Conservation (phyloP, 2,329 filamentous ascomycete species). For the Escovopsis weberi region DNA sequence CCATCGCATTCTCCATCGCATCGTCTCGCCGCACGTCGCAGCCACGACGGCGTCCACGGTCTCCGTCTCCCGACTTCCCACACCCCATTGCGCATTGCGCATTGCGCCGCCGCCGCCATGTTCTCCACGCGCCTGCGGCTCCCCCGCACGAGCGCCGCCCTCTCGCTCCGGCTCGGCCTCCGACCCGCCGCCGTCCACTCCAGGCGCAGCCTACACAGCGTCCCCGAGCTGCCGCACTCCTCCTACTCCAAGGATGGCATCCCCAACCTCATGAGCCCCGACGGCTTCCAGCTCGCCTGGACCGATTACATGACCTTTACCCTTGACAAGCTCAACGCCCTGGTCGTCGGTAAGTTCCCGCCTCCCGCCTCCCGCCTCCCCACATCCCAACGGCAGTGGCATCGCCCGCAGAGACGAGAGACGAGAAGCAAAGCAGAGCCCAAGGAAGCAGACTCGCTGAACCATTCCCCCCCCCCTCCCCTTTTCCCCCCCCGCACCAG, state of each 20-base stretch:
- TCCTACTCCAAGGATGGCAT: constrained; percentile 31
- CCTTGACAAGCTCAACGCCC: constrained; percentile 59
- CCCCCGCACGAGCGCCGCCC: constrained; percentile 28
- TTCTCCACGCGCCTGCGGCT: constrained; percentile 39
- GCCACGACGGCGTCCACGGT: too few species aligned
- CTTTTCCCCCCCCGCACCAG: constrained; percentile 24
- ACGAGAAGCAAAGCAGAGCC: too few species aligned
- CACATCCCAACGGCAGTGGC: too few species aligned
- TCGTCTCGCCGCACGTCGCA: too few species aligned
- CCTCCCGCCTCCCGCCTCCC: too few species aligned
- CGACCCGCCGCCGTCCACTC: constrained; percentile 20
- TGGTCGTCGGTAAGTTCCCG: constrained; percentile 62
- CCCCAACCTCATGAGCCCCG: constrained; percentile 53
- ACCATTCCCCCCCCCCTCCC: constrained; percentile 5
- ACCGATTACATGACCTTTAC: constrained; percentile 65
- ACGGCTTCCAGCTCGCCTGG: constrained; percentile 66
- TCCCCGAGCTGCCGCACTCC: constrained; percentile 32
- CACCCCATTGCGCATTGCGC: too few species aligned
- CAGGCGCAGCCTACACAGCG: constrained; percentile 25
- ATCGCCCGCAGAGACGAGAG: too few species aligned
- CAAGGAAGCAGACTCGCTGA: too few species aligned
- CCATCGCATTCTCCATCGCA: too few species aligned
- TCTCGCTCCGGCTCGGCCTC: constrained; percentile 19
- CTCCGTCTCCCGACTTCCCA: too few species aligned
- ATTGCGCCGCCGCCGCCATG: constrained; percentile 22